Conservation (phyloP, 2,329 filamentous ascomycete genomes). For the Fusarium sp. region DNA sequence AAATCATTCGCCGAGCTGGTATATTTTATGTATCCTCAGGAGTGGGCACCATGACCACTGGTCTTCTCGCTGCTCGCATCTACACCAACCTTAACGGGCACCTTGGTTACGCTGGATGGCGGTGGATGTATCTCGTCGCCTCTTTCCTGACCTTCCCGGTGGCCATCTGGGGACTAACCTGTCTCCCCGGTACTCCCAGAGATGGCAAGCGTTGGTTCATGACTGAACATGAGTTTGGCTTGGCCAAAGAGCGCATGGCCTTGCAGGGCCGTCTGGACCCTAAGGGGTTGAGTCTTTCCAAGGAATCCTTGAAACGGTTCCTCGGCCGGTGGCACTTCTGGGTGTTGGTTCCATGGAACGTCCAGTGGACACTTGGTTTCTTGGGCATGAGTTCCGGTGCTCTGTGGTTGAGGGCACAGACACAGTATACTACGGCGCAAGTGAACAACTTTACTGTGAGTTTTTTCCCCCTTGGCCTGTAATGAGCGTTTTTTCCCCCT, state of each 20-base stretch:
- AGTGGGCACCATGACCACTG: slow-evolving; percentile 60
- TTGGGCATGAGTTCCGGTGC: not conserved
- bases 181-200: slow-evolving; percentile 56
- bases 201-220: slow-evolving; percentile 57
- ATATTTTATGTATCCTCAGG: slow-evolving; percentile 59
- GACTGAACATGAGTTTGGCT: slow-evolving; percentile 53
- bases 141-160: slow-evolving; percentile 63
- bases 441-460: slow-evolving; percentile 9
- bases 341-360: slow-evolving; percentile 6
- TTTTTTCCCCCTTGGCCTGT: not conserved
- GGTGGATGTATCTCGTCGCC: slow-evolving; percentile 64
- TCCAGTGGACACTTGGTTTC: slow-evolving; percentile 2
- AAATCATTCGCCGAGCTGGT: slow-evolving; percentile 57
- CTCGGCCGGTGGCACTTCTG: slow-evolving; percentile 8
- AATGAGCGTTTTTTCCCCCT: not conserved
- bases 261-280: not conserved
- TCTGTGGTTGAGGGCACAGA: slow-evolving; percentile 4
- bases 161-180: slow-evolving; percentile 57
- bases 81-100: slow-evolving; percentile 52
- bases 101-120: slow-evolving; percentile 56
- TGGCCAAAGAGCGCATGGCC: slow-evolving; percentile 46
- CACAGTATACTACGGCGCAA: not conserved
- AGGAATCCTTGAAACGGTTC: not conserved
- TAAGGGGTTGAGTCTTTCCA: not conserved
- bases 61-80: slow-evolving; percentile 56